Evolutionary conservation across 208 protist species (phyloP).

Genomic region (Leishmania guyanensis): DNA sequence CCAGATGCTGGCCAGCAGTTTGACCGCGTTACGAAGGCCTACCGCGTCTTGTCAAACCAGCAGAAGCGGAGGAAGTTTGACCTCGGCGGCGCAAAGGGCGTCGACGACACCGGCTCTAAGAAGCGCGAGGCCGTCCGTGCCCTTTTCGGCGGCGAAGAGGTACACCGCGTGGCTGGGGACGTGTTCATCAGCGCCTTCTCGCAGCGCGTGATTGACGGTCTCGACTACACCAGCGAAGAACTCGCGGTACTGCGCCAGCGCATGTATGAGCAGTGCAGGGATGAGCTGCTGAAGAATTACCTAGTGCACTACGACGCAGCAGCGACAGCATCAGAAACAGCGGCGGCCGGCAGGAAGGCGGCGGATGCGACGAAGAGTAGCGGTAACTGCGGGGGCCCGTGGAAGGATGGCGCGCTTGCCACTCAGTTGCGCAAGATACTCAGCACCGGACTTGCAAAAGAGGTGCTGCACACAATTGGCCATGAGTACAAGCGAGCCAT

Average conservation of each 20-base stretch:
- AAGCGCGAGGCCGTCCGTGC: constrained; percentile 74
- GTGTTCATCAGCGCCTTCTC: constrained; percentile 77
- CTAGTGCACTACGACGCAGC: constrained; percentile 40
- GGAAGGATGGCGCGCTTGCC: constrained; percentile 14
- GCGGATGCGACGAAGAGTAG: background rate
- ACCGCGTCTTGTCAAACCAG: constrained; percentile 96
- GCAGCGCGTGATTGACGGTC: constrained; percentile 77
- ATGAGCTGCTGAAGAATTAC: constrained; percentile 69
- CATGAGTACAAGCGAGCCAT: constrained; percentile 72
- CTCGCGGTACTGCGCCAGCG: constrained; percentile 60
- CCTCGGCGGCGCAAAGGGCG: constrained; percentile 94
- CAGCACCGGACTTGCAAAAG: constrained; percentile 71
- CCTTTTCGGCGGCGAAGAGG: constrained; percentile 79
- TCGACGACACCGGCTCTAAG: constrained; percentile 88
- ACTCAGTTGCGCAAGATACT: constrained; percentile 54
- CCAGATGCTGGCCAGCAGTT: constrained; percentile 88
- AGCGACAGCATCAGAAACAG: background rate
- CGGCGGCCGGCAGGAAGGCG: background rate
- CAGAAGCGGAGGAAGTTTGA: constrained; percentile 98
- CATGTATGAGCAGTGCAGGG: constrained; percentile 64
- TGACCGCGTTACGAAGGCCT: constrained; percentile 94
- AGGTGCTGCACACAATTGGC: constrained; percentile 72
- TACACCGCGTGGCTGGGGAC: constrained; percentile 60
- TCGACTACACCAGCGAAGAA: constrained; percentile 81
- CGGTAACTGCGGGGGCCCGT: constrained; percentile 4